Evolutionary conservation across 306 rosid genomes (phyloP).

Genomic region (Pterocarpus santalinus): DNA sequence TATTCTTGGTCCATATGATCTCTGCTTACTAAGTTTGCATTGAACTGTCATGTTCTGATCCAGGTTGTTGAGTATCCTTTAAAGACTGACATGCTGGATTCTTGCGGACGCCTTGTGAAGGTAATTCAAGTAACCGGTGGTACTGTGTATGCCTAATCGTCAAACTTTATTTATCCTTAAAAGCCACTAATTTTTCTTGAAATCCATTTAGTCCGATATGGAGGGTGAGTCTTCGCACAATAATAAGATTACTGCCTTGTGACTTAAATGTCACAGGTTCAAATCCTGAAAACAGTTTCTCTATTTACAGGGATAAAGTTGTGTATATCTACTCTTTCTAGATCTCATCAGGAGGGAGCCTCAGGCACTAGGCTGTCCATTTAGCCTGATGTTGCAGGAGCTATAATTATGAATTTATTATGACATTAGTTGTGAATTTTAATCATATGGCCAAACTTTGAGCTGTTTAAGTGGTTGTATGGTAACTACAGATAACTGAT

Average conservation of each 20-base stretch:
- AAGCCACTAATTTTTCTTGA: not conserved
- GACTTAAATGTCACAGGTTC: too few relatives aligned
- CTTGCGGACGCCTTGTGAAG: constrained; percentile 86
- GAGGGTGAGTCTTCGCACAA: too few relatives aligned
- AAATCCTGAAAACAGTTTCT: too few relatives aligned
- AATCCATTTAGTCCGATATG: not conserved
- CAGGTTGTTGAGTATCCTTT: constrained; percentile 92
- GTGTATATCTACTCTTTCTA: too few relatives aligned
- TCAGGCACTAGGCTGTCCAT: too few relatives aligned
- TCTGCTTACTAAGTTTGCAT: constrained; percentile 33
- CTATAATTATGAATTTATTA: constrained; percentile 23
- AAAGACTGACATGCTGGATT: constrained; percentile 84
- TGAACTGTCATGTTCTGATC: constrained; percentile 43
- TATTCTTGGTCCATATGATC: constrained; percentile 32
- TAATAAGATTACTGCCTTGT: too few relatives aligned
- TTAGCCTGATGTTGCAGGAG: not conserved
- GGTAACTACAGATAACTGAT: constrained; percentile 76
- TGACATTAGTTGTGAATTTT: constrained; percentile 16
- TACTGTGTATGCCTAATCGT: constrained; percentile 16
- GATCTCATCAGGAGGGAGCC: too few relatives aligned
- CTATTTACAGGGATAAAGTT: too few relatives aligned
- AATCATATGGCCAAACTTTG: constrained; percentile 26
- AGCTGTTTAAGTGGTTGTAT: constrained; percentile 38
- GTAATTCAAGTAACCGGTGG: constrained; percentile 55
- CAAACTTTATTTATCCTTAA: not conserved